These are phyloP conservation scores for Podospora pseudoanserina DNA, from an alignment of 495 filamentous ascomycete genomes.

Conservation along the genomic window DNA sequence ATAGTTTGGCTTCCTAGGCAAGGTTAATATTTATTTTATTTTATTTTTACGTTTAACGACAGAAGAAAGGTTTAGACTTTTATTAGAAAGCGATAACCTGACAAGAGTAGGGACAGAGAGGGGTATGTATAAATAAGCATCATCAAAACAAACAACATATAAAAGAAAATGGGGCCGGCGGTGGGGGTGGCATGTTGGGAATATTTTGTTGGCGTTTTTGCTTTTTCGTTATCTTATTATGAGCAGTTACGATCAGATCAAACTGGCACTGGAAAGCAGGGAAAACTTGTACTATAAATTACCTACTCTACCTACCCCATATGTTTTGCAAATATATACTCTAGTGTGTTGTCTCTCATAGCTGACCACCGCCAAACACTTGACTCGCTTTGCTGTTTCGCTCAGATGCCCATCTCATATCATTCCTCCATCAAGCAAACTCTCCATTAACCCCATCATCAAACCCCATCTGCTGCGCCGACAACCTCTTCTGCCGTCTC, in stretches of 20 bases:
- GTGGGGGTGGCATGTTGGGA: no score
- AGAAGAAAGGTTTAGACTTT: background rate
- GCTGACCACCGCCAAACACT: no score
- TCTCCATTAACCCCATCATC: constrained; percentile 63
- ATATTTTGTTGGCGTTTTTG: no score
- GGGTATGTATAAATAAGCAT: background rate
- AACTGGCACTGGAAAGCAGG: no score
- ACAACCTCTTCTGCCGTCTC: constrained; percentile 49
- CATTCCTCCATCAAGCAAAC: constrained; percentile 42
- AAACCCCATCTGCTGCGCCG: constrained; percentile 55
- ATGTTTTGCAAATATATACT: no score
- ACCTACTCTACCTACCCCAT: no score
- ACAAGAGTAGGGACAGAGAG: background rate
- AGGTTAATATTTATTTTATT: no score
- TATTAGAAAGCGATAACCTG: background rate
- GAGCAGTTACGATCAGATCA: no score
- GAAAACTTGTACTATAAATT: no score
- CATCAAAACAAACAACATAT: background rate
- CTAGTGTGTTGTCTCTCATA: no score
- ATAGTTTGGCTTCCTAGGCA: background rate
- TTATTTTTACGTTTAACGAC: background rate
- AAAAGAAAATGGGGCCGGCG: background rate
- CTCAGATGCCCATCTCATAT: background rate
- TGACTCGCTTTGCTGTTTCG: background rate
- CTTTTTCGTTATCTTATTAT: no score